Evolutionary conservation across 1,284 basidiomycete species (phyloP).

Genomic region (Fistulina hepatica): DNA sequence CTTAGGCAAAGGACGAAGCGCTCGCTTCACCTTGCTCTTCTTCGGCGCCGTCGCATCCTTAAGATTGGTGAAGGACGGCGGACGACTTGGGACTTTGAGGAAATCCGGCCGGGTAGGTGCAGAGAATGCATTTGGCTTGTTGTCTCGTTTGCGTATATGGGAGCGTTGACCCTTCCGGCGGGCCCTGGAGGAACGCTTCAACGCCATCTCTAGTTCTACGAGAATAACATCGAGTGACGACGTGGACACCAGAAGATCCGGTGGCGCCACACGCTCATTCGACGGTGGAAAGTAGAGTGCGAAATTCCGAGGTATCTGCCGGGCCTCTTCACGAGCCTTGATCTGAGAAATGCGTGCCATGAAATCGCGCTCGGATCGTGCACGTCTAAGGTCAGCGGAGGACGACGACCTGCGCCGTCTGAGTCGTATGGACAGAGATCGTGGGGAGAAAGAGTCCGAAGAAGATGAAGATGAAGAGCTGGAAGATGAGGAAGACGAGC

Average conservation of each 20-base stretch:
- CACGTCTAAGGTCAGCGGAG: constrained; percentile 35
- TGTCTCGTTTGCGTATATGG: too few species aligned
- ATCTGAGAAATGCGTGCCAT: constrained; percentile 40
- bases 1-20: constrained; percentile 20
- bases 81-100: constrained; percentile 20
- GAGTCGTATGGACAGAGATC: constrained; percentile 31
- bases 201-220: constrained; percentile 39
- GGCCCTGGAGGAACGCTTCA: constrained; percentile 33
- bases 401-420: constrained; percentile 30
- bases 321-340: constrained; percentile 48
- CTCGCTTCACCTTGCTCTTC: constrained; percentile 31
- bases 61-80: constrained; percentile 23
- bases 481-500: constrained; percentile 17
- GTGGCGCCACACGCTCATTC: constrained; percentile 2
- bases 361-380: constrained; percentile 46
- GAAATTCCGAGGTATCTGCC: constrained; percentile 55
- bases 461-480: constrained; percentile 29
- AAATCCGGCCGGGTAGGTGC: too few species aligned
- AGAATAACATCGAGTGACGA: constrained; percentile 44
- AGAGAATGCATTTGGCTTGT: too few species aligned
- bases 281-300: constrained; percentile 46
- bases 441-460: constrained; percentile 32
- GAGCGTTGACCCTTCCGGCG: constrained; percentile 22
- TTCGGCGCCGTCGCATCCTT: constrained; percentile 15
- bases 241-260: constrained; percentile 42